These are phyloP conservation scores for Isabelozyma pseudorhagii DNA, from an alignment of 805 yeast species.

Conservation along the genomic window DNA sequence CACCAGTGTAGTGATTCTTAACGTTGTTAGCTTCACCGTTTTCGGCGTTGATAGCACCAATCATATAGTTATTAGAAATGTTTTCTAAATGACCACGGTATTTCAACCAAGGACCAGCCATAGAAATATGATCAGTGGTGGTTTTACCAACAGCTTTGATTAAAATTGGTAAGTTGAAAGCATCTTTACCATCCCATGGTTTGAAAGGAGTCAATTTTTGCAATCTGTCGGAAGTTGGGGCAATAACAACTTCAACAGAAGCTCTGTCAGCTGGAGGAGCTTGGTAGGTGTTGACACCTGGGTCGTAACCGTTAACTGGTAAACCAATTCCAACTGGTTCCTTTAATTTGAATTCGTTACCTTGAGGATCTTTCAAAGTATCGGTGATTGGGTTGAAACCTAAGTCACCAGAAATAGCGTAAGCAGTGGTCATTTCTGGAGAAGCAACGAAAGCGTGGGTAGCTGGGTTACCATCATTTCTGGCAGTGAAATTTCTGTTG, in stretches of 20 bases:
- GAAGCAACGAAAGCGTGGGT: slow-evolving; percentile 97
- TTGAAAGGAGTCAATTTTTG: slow-evolving; percentile 91
- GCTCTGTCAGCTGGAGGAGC: slow-evolving; percentile 92
- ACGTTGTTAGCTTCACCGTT: slow-evolving; percentile 91
- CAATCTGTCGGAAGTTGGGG: slow-evolving; percentile 94
- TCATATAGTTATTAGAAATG: slow-evolving; percentile 98
- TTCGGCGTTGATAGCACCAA: slow-evolving; percentile 98
- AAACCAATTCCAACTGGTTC: slow-evolving; percentile 91
- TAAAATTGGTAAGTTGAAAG: slow-evolving; percentile 83
- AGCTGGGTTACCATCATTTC: slow-evolving; percentile 97
- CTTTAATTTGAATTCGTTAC: slow-evolving; percentile 83
- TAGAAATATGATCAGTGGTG: slow-evolving; percentile 98
- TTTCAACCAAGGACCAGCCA: slow-evolving; percentile 99
- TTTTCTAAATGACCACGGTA: slow-evolving; percentile 99
- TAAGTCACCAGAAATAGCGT: slow-evolving; percentile 94
- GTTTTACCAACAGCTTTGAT: slow-evolving; percentile 97
- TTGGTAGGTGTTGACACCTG: slow-evolving; percentile 93
- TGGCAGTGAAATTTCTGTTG: slow-evolving; percentile 97
- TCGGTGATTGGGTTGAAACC: slow-evolving; percentile 95
- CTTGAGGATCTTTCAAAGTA: slow-evolving; percentile 80
- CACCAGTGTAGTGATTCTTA: slow-evolving; percentile 88
- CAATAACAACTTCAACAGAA: slow-evolving; percentile 66
- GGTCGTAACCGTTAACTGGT: slow-evolving; percentile 85
- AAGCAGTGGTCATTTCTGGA: slow-evolving; percentile 94
- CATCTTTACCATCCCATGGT: slow-evolving; percentile 96